Percentiles rank a stretch among this genome's conserved stretches.
These are phyloP conservation scores for Coemansia sp. DNA, from an alignment of 192 early-diverging fungal species.

Conservation along the genomic window DNA sequence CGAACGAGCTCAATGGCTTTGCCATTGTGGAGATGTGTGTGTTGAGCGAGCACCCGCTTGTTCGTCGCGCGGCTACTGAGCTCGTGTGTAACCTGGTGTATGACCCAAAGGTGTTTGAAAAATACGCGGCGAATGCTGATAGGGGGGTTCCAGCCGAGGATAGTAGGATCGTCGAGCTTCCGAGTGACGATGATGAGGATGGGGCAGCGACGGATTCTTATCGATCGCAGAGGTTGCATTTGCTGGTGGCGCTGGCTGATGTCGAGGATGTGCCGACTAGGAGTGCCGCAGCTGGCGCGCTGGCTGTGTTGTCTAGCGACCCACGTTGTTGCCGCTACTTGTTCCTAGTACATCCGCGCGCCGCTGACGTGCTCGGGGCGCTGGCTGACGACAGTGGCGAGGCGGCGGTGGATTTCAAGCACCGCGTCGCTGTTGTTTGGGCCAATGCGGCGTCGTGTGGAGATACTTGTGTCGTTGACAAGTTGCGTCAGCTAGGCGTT, in stretches of 20 bases:
- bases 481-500: slow-evolving; percentile 13
- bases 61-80: slow-evolving; percentile 89
- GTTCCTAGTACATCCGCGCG: slow-evolving; percentile 42
- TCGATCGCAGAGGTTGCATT: slow-evolving; percentile 64
- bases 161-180: slow-evolving; percentile 38
- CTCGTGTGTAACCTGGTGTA: slow-evolving; percentile 93
- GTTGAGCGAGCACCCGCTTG: slow-evolving; percentile 78
- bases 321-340: slow-evolving; percentile 44
- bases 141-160: slow-evolving; percentile 9
- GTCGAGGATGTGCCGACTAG: slow-evolving; percentile 84
- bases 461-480: slow-evolving; percentile 19
- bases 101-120: slow-evolving; percentile 76
- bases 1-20: slow-evolving; percentile 65
- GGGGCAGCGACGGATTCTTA: slow-evolving; percentile 20
- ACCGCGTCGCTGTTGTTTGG: slow-evolving; percentile 46
- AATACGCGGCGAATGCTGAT: slow-evolving; percentile 62
- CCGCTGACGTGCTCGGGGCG: slow-evolving; percentile 24
- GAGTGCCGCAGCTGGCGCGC: slow-evolving; percentile 81
- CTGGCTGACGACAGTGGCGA: slow-evolving; percentile 11
- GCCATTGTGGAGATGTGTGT: slow-evolving; percentile 75
- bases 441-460: slow-evolving; percentile 43
- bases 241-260: slow-evolving; percentile 85
- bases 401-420: slow-evolving; percentile 18
- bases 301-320: slow-evolving; percentile 78
- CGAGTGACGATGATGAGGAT: slow-evolving; percentile 29